A percentile compares a stretch with the other conserved stretches of the same genome.
phyloP scores from a whole-genome alignment of 1,284 basidiomycete species.

The Fomitopsis palustris region DNA sequence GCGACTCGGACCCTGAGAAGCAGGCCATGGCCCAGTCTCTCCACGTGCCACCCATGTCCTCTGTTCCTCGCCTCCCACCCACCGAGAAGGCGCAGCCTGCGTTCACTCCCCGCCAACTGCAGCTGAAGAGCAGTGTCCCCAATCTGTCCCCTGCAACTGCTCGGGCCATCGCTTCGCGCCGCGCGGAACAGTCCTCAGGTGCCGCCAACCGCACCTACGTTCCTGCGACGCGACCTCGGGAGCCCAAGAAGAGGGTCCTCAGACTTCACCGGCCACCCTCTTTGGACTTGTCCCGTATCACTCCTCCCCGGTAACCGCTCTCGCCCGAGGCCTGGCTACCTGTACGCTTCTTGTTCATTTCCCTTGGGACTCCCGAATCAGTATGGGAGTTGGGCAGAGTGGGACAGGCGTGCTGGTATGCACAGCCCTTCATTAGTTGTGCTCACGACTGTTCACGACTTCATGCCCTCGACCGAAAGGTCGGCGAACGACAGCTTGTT shows the following conservation, averaged over 20 bases:
- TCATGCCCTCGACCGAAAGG: conserved; percentile 1
- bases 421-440: neutral
- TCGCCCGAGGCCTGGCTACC: neutral
- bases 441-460: conserved; percentile 3
- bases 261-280: conserved; percentile 9
- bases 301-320: neutral
- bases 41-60: conserved; percentile 1
- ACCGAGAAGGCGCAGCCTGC: neutral
- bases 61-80: conserved; percentile 2
- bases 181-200: neutral
- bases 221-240: neutral
- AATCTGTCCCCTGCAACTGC: neutral
- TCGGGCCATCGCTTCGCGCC: neutral
- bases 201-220: neutral
- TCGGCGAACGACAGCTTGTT: conserved; percentile 1
- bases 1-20: conserved; percentile 3
- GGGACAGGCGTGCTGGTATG: conserved; percentile 1
- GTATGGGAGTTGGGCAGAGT: neutral
- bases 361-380: neutral
- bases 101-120: conserved; percentile 3
- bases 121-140: conserved; percentile 3
- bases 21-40: neutral
- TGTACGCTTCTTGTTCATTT: neutral
- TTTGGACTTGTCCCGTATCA: conserved; percentile 7
- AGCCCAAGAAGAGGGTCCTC: conserved; percentile 6